Evolutionary conservation across 2,329 filamentous ascomycete genomes (phyloP), one percentile per base, ranked within the genome.

Genomic region (Neobulgaria alba): DNA sequence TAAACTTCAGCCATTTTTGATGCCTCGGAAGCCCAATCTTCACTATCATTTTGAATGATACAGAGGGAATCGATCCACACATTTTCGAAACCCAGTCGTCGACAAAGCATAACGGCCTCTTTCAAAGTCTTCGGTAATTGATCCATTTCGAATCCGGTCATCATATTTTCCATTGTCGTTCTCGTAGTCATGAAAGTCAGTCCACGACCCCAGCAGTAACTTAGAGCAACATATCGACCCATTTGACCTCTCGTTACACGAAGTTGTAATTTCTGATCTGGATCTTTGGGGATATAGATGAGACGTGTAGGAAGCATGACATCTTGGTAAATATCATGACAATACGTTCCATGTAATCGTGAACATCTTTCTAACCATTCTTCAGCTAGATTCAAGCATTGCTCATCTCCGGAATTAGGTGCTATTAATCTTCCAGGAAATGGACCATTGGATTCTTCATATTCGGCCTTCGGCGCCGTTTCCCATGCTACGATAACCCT

Each of bases 1-100:
- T 48, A 48, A 1, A 48, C 17, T 9, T 15, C 14, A 17, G 30
- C 18, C 49, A 52, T 41, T 17, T 32, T 7, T 39, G 36, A 29
- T 9, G 42, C 34, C 33, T 52, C 47, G 15, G 17, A 8, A 10
- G 19, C 15, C 50, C 47, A 52, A 29, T 51, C 47, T 2, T 23
- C n/a, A 3, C 15, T 4, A 16, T 31, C 19, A 18, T 43, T 39
- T 37, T 53, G 49, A 10, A 52, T 39, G 10, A 54, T 53, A 32
- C 50, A 46, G 19, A 54, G 32, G n/a, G 46, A 33, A 18, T 54
- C 47, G 30, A 53, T 50, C 51, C 51, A 48, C 8, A 52, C 5
- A 45, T 48, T 49, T 12, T 20, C 21, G 15, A 51, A 12, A 14
- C 36, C 37, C 9, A 48, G 32, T 16, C 14, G 15, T 17, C 36